These are phyloP conservation scores for Colletotrichum paranaense DNA, from an alignment of 2,329 filamentous ascomycete species.

Conservation along the genomic window DNA sequence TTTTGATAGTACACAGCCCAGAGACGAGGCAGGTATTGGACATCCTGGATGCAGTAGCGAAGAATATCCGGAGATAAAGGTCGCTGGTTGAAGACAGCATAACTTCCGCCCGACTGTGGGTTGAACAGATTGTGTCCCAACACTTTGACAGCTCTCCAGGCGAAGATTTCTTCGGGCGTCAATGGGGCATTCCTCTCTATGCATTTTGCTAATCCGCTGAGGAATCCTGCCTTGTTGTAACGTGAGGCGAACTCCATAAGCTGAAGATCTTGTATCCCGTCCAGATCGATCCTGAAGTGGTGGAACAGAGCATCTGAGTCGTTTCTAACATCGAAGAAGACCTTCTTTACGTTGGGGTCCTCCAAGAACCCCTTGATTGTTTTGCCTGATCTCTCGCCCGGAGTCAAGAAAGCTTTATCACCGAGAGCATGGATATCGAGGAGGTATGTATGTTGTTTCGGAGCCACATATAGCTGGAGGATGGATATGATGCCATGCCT, in stretches of 20 bases:
- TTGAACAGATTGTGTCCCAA: slow-evolving; percentile 51
- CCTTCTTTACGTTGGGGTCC: slow-evolving; percentile 55
- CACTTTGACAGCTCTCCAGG: slow-evolving; percentile 50
- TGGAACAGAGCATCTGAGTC: slow-evolving; percentile 66
- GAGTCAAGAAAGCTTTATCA: slow-evolving; percentile 42
- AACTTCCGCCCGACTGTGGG: slow-evolving; percentile 54
- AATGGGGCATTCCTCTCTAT: slow-evolving; percentile 43
- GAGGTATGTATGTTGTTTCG: slow-evolving; percentile 48
- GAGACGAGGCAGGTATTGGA: slow-evolving; percentile 52
- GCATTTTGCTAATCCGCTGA: slow-evolving; percentile 43
- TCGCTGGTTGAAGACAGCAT: slow-evolving; percentile 58
- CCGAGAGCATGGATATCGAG: slow-evolving; percentile 56
- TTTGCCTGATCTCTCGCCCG: neutral
- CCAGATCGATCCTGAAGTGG: slow-evolving; percentile 55
- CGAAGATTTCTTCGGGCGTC: slow-evolving; percentile 17
- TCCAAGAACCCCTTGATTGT: slow-evolving; percentile 57
- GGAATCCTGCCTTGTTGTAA: slow-evolving; percentile 4
- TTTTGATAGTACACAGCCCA: slow-evolving; percentile 42
- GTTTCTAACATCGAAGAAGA: slow-evolving; percentile 69
- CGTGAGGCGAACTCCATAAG: slow-evolving; percentile 62
- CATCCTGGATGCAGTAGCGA: slow-evolving; percentile 60
- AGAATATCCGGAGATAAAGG: slow-evolving; percentile 53
- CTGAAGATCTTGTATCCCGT: slow-evolving; percentile 63
- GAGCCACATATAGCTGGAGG: slow-evolving; percentile 50
- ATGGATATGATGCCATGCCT: slow-evolving; percentile 57